Base-by-base conservation (phyloP, 2,329 filamentous ascomycete genomes). In the Cryphonectria japonica region DNA sequence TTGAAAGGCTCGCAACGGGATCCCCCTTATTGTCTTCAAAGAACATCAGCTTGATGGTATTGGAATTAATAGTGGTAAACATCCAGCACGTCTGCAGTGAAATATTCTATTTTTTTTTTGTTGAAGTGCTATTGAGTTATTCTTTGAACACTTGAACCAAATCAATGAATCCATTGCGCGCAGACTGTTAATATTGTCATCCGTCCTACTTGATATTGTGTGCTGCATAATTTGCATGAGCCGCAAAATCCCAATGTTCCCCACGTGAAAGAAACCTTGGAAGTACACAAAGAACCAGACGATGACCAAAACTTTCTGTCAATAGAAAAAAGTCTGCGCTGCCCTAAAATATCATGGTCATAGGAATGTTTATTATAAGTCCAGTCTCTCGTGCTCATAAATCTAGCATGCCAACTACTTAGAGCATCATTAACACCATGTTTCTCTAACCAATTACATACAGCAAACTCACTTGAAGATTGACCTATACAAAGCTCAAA, bases 121-220 rank as follows among this genome's bases (percentile, higher is more conserved):
- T 50, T 11, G 22, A n/a, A n/a, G 9, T 8, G 7, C 26, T 19
- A 7, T 39, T 41, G 22, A 9, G 22, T 19, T 13, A n/a, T 29
- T 14, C 46, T 52, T 54, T 54, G 34, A 34, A 19, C 4, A 2
- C 14, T 59, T 8, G 5, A 14, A 59, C 29, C 32, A 59, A 19
- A 16, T 19, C 29, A 34, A 13, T 34, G 9, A 14, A 39, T 29
- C 22, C 3, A 8, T 57, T 34, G 0, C 3, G 1, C 6, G 13
- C 16, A 32, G 52, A 5, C 11, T 6, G 26, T 59, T 66, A 46
- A 41, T 54, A 66, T 66, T 66, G 64, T 66, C 32, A 50, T 34
- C 16, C 3, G 22, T 2, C 32, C 29, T 66, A 50, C 64, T 57
- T 66, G 57, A n/a, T 66, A 66, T 66, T 66, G 46, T 66, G 64